A percentile compares a stretch with the other conserved stretches of the same genome.
Conservation (phyloP, 2,329 filamentous ascomycete genomes). For the Daldinia sp. region DNA sequence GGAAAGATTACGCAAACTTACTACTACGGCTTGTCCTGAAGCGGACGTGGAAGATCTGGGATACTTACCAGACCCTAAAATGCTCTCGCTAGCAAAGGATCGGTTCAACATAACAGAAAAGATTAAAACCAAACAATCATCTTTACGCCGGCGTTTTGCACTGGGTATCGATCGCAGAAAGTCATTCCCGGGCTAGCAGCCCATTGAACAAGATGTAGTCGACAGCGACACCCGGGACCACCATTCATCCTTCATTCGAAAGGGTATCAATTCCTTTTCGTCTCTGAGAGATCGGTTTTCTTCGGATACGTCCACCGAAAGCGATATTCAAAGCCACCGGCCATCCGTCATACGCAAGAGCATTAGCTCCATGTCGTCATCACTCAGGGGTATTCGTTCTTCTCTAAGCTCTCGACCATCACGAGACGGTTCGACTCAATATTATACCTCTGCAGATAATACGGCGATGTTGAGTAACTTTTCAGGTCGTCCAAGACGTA, state of each 20-base stretch:
- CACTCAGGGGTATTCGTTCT: constrained; percentile 34
- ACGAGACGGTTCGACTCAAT: constrained; percentile 23
- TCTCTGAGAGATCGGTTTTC: constrained; percentile 31
- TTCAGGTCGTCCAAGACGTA: constrained; percentile 8
- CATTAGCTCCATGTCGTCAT: constrained; percentile 44
- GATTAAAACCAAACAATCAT: constrained; percentile 1
- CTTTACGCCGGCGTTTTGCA: constrained; percentile 29
- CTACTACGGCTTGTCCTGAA: neutral
- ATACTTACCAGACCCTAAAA: neutral
- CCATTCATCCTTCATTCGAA: constrained; percentile 23
- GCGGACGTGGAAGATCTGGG: constrained; percentile 1
- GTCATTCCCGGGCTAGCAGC: constrained; percentile 11
- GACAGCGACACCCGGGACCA: neutral
- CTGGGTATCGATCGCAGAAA: constrained; percentile 21
- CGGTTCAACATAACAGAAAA: neutral
- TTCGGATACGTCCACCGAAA: constrained; percentile 1
- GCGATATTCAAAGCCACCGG: constrained; percentile 5
- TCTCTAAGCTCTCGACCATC: constrained; percentile 28
- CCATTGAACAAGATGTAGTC: neutral
- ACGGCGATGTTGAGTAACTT: neutral
- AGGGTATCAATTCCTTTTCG: constrained; percentile 32
- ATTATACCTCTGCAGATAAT: constrained; percentile 15
- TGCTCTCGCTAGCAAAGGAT: neutral
- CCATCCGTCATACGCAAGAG: constrained; percentile 39
- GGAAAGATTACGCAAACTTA: constrained; percentile 15